These are phyloP conservation scores for Paxillus rubicundulus DNA, from an alignment of 768 basidiomycete genomes.

Conservation along the genomic window DNA sequence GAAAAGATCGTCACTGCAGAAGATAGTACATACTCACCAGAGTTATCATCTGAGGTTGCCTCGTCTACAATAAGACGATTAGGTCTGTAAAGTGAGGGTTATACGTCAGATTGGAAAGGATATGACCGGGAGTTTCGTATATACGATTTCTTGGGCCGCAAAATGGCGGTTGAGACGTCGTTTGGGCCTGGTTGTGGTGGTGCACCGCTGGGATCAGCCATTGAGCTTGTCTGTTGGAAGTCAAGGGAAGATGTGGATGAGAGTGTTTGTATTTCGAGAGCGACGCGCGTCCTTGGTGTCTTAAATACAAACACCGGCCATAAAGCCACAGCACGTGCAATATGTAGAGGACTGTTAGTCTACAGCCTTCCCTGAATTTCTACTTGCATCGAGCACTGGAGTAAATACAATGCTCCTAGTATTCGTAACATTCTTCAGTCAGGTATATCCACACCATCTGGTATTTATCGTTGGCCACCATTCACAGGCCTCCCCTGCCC, in stretches of 20 bases:
- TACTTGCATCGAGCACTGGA: background rate
- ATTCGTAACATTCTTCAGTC: too few relatives aligned
- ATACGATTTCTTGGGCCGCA: conserved; percentile 97
- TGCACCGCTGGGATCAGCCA: conserved; percentile 84
- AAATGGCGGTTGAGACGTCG: conserved; percentile 91
- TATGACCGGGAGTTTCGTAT: conserved; percentile 32
- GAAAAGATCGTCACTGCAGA: conserved; percentile 12
- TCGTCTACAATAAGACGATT: conserved; percentile 98
- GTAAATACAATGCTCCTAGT: too few relatives aligned
- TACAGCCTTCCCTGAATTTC: conserved; percentile 8
- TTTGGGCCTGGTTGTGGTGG: conserved; percentile 81
- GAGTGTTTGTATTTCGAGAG: conserved; percentile 3
- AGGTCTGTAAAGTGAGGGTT: conserved; percentile 53
- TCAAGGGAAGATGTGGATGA: conserved; percentile 9
- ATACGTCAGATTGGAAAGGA: conserved; percentile 15
- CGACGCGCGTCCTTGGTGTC: conserved; percentile 35
- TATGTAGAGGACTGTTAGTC: background rate
- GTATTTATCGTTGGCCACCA: background rate
- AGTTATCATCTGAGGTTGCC: conserved; percentile 92
- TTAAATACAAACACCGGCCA: conserved; percentile 8
- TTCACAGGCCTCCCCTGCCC: conserved; percentile 1
- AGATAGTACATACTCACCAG: conserved; percentile 51
- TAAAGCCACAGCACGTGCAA: conserved; percentile 4
- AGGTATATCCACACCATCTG: background rate
- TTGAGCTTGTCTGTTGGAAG: conserved; percentile 17